These are phyloP conservation scores for Pseudophaeomoniella oleicola DNA, from an alignment of 2,329 filamentous ascomycete species.

Conservation along the genomic window DNA sequence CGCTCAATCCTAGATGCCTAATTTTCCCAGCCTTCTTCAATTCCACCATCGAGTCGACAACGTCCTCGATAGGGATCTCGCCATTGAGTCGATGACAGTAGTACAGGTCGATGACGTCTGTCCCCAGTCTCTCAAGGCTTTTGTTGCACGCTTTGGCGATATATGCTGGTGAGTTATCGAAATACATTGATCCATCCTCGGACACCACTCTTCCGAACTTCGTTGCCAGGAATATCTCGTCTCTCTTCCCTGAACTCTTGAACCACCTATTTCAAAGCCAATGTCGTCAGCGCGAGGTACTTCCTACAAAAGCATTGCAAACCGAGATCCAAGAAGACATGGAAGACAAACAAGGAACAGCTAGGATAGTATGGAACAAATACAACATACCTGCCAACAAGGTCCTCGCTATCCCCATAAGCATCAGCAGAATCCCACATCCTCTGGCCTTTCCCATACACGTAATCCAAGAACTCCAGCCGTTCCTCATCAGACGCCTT, in stretches of 20 bases:
- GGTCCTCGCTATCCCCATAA: conserved; percentile 5
- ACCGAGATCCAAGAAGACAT: not conserved
- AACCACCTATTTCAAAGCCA: conserved; percentile 22
- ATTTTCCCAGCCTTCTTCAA: conserved; percentile 40
- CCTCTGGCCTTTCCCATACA: conserved; percentile 25
- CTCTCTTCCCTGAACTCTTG: conserved; percentile 20
- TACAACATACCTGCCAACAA: conserved; percentile 3
- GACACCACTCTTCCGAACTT: conserved; percentile 19
- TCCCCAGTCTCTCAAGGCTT: conserved; percentile 21
- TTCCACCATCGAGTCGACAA: conserved; percentile 27
- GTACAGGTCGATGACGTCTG: conserved; percentile 25
- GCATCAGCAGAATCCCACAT: conserved; percentile 27
- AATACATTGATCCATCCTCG: conserved; percentile 7
- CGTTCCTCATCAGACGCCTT: conserved; percentile 25
- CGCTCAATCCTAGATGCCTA: conserved; percentile 40
- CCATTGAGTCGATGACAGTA: conserved; percentile 30
- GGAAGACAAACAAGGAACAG: not conserved
- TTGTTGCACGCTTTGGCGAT: conserved; percentile 19
- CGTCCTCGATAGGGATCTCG: conserved; percentile 29
- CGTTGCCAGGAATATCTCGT: conserved; percentile 26
- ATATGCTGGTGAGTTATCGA: conserved; percentile 23
- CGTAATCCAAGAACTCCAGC: conserved; percentile 29
- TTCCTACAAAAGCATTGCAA: not conserved
- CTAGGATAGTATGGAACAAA: not conserved
- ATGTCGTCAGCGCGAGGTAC: conserved; percentile 14